These are phyloP conservation scores for Lactarius psammicola DNA, from an alignment of 768 basidiomycete species.

Conservation along the genomic window DNA sequence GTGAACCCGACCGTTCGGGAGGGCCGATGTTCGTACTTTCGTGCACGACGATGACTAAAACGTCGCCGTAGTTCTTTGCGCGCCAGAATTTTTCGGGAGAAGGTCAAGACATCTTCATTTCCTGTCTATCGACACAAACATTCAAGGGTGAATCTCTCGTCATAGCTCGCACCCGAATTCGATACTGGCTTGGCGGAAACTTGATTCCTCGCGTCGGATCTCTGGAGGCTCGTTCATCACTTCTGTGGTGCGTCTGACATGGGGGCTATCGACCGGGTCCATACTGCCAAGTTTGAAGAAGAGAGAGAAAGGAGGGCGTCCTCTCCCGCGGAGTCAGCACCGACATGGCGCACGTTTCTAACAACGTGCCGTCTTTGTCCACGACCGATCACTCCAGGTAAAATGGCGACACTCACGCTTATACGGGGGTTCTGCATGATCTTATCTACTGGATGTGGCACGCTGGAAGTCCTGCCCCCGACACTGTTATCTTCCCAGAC, in stretches of 20 bases:
- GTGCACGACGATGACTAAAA: not conserved
- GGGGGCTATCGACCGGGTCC: not conserved
- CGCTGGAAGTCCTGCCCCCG: not conserved
- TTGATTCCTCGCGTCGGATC: not conserved
- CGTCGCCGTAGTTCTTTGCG: not conserved
- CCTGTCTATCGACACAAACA: not conserved
- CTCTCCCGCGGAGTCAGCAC: not conserved
- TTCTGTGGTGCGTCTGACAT: not conserved
- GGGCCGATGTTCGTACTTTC: not conserved
- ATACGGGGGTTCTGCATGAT: not conserved
- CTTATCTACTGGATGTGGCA: not conserved
- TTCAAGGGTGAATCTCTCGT: not conserved
- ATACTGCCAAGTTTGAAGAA: not conserved
- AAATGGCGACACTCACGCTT: not conserved
- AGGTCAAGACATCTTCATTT: not conserved
- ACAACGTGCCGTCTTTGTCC: not conserved
- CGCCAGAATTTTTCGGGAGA: not conserved
- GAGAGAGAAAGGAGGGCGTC: not conserved
- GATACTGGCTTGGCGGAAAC: not conserved
- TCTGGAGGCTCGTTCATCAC: not conserved
- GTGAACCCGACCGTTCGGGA: not conserved
- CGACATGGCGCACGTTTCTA: not conserved
- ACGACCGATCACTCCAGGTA: not conserved
- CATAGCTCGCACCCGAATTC: not conserved
- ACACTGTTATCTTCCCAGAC: not conserved